Conservation (phyloP, 331 rosid species). For the Quercus lobata region DNA sequence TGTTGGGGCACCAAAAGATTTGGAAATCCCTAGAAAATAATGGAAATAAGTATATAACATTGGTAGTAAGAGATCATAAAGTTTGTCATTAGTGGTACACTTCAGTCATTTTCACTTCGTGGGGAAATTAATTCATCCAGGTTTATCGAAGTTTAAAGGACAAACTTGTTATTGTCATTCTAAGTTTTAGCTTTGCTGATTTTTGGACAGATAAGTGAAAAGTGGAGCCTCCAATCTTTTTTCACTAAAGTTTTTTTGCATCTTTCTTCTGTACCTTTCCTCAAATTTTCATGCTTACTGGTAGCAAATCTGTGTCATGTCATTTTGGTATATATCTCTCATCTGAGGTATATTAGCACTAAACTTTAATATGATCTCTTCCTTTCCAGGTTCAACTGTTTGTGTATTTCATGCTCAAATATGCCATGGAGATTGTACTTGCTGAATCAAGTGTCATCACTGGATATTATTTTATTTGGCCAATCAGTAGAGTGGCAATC, state of each 20-base stretch:
- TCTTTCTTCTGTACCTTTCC: too few species aligned
- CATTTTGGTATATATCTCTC: not conserved
- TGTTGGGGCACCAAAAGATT: not conserved
- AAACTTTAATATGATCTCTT: not conserved
- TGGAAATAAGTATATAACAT: too few species aligned
- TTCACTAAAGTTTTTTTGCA: not conserved
- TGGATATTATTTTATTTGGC: constrained; percentile 88
- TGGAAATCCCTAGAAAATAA: too few species aligned
- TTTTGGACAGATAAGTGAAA: not conserved
- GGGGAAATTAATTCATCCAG: too few species aligned
- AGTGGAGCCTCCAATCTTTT: not conserved
- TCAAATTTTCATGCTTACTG: not conserved
- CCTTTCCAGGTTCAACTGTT: constrained; percentile 39
- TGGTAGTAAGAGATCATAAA: too few species aligned
- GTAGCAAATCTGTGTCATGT: not conserved
- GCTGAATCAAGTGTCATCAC: constrained; percentile 97
- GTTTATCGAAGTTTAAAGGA: not conserved
- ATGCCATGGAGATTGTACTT: constrained; percentile 89
- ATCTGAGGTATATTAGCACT: not conserved
- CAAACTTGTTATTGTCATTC: not conserved
- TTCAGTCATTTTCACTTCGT: too few species aligned
- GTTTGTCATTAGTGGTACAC: too few species aligned
- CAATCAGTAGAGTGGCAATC: constrained; percentile 78
- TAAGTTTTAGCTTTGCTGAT: not conserved
- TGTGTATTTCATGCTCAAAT: constrained; percentile 97